Evolutionary conservation across 2,329 filamentous ascomycete species (phyloP).

Genomic region (Ophiostoma novo-ulmi): DNA sequence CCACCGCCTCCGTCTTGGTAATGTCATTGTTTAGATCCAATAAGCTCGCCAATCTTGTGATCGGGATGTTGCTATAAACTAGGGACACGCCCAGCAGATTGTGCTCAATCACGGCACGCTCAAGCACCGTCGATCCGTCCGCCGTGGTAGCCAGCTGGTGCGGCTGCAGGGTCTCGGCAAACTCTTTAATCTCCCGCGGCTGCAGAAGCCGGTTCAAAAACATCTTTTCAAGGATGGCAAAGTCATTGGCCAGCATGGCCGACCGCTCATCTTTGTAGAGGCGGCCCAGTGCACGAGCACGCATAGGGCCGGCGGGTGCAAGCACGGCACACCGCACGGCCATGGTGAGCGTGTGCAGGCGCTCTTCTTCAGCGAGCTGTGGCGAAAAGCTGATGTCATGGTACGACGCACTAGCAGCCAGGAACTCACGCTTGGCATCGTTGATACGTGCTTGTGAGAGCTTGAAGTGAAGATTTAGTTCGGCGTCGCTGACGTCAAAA

Average conservation of each 20-base stretch:
- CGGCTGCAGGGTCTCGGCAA: conserved; percentile 71
- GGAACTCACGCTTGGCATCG: conserved; percentile 83
- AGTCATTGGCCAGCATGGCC: conserved; percentile 63
- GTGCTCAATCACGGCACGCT: conserved; percentile 91
- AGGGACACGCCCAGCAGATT: conserved; percentile 83
- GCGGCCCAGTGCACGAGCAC: conserved; percentile 72
- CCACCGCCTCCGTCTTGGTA: conserved; percentile 82
- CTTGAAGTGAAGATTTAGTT: conserved; percentile 77
- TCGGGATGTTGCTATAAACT: conserved; percentile 71
- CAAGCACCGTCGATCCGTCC: conserved; percentile 88
- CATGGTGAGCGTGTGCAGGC: conserved; percentile 75
- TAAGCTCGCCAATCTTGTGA: conserved; percentile 69
- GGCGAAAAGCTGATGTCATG: conserved; percentile 76
- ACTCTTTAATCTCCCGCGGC: conserved; percentile 77
- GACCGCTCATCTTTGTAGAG: conserved; percentile 92
- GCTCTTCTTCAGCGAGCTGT: conserved; percentile 78
- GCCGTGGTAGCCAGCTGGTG: conserved; percentile 88
- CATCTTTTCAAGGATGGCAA: conserved; percentile 92
- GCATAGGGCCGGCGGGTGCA: conserved; percentile 80
- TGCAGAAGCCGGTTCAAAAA: conserved; percentile 82
- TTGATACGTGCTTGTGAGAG: conserved; percentile 89
- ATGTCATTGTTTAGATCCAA: conserved; percentile 62
- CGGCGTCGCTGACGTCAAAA: conserved; percentile 67
- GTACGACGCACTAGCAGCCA: conserved; percentile 83
- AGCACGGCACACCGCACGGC: conserved; percentile 90